Evolutionary conservation across 2,329 filamentous ascomycete species (phyloP).

Genomic region (Aspergillus intermedius): DNA sequence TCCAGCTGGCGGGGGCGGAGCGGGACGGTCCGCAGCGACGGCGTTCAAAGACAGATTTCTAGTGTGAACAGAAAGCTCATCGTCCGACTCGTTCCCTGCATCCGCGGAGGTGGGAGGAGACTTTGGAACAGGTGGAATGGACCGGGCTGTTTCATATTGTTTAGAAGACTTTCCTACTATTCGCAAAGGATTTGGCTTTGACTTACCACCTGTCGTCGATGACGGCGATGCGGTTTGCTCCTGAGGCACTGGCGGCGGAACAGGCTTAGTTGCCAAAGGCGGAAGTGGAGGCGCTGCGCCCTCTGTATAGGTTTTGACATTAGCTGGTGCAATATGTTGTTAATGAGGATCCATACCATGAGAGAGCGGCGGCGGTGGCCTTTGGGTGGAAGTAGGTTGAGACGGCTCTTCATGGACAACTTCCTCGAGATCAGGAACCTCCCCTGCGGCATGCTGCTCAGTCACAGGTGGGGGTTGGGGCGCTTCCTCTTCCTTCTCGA

Average conservation of each 20-base stretch:
- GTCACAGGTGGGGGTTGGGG: conserved; percentile 36
- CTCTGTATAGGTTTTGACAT: conserved; percentile 25
- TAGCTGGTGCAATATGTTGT: neutral
- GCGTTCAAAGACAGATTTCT: conserved; percentile 40
- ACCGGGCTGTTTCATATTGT: conserved; percentile 50
- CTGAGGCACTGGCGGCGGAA: conserved; percentile 31
- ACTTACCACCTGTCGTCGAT: conserved; percentile 52
- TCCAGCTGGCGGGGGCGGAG: conserved; percentile 43
- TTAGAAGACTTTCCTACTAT: neutral
- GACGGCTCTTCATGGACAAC: conserved; percentile 26
- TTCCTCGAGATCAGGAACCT: conserved; percentile 52
- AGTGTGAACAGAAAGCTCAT: conserved; percentile 63
- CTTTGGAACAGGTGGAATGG: conserved; percentile 50
- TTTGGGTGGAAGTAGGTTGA: conserved; percentile 34
- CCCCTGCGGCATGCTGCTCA: conserved; percentile 37
- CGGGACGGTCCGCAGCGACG: conserved; percentile 34
- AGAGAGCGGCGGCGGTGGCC: conserved; percentile 40
- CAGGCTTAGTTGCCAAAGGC: conserved; percentile 32
- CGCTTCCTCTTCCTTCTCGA: conserved; percentile 48
- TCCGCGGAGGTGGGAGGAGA: conserved; percentile 58
- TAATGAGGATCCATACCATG: conserved; percentile 43
- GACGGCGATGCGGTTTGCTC: conserved; percentile 31
- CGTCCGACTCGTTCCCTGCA: conserved; percentile 78
- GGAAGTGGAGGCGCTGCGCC: conserved; percentile 41
- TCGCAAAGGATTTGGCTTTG: neutral